Evolutionary conservation across 2,329 filamentous ascomycete genomes (phyloP).

Genomic region (Sphaerulina vaccinii): DNA sequence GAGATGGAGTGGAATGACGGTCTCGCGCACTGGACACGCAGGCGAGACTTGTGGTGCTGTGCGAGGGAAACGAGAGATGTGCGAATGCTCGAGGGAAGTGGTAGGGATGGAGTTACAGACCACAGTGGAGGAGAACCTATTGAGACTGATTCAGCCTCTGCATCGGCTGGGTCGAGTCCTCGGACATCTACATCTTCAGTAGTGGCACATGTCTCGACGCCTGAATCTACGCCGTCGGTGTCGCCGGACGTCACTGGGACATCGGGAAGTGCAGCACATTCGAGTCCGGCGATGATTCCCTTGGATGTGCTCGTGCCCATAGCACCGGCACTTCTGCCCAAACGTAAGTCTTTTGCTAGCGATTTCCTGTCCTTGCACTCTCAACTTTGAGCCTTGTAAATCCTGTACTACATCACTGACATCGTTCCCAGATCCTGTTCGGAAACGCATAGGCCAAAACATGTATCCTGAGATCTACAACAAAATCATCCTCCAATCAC

Average conservation of each 20-base stretch:
- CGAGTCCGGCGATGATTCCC: conserved; percentile 13
- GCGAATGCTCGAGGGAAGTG: conserved; percentile 2
- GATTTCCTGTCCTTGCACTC: too few relatives aligned
- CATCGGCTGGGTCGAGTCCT: conserved; percentile 23
- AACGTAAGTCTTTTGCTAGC: conserved; percentile 29
- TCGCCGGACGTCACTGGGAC: conserved; percentile 15
- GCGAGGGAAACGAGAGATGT: conserved; percentile 57
- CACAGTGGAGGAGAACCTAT: conserved; percentile 1
- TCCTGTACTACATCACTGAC: conserved; percentile 36
- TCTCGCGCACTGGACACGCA: conserved; percentile 71
- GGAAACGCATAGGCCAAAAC: conserved; percentile 69
- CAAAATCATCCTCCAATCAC: conserved; percentile 76
- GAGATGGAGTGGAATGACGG: conserved; percentile 72
- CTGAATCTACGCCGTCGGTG: conserved; percentile 22
- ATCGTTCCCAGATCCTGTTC: conserved; percentile 58
- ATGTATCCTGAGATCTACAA: conserved; percentile 83
- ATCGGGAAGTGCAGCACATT: conserved; percentile 6
- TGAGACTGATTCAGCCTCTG: conserved; percentile 32
- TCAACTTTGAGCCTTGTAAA: too few relatives aligned
- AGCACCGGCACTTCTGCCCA: conserved; percentile 69
- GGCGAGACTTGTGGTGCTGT: conserved; percentile 82
- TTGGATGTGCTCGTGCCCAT: conserved; percentile 62
- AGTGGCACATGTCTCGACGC: conserved; percentile 19
- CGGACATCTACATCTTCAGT: conserved; percentile 43
- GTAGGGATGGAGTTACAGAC: not conserved